Conservation (phyloP, 1,139 yeast species). For the Kluyveromyces sp. region DNA sequence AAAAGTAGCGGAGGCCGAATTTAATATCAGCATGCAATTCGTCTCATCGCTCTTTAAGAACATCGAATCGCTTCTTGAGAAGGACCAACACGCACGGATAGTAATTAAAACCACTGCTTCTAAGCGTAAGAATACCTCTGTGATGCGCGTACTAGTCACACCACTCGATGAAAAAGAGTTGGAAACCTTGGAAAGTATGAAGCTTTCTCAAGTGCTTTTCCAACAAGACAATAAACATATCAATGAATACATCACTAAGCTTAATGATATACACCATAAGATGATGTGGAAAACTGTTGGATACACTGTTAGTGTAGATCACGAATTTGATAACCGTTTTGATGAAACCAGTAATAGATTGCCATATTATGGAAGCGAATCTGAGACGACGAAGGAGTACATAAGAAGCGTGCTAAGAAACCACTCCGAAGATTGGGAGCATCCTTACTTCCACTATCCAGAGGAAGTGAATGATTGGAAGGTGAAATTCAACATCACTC, state of each 20-base stretch:
- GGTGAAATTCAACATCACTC: conserved; percentile 11
- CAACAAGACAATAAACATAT: neutral
- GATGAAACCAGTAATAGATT: conserved; percentile 1
- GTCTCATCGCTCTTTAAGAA: conserved; percentile 46
- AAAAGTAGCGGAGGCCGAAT: conserved; percentile 63
- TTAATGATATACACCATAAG: conserved; percentile 4
- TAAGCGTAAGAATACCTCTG: conserved; percentile 14
- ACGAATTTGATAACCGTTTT: conserved; percentile 7
- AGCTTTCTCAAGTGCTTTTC: neutral
- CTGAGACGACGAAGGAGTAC: conserved; percentile 15
- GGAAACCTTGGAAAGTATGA: conserved; percentile 14
- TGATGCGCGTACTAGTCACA: conserved; percentile 25
- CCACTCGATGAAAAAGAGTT: conserved; percentile 16
- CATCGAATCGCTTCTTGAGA: conserved; percentile 27
- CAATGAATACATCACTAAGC: neutral
- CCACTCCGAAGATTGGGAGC: conserved; percentile 15
- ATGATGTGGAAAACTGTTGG: conserved; percentile 12
- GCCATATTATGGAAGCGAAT: conserved; percentile 8
- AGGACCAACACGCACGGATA: conserved; percentile 20
- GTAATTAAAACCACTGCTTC: conserved; percentile 19
- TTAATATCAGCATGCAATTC: conserved; percentile 52
- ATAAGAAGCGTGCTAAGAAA: conserved; percentile 13
- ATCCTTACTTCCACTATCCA: conserved; percentile 23
- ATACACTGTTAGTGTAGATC: conserved; percentile 14
- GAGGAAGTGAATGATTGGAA: conserved; percentile 26